Conservation (phyloP, 805 yeast species). For the Debaryomyces maramus region DNA sequence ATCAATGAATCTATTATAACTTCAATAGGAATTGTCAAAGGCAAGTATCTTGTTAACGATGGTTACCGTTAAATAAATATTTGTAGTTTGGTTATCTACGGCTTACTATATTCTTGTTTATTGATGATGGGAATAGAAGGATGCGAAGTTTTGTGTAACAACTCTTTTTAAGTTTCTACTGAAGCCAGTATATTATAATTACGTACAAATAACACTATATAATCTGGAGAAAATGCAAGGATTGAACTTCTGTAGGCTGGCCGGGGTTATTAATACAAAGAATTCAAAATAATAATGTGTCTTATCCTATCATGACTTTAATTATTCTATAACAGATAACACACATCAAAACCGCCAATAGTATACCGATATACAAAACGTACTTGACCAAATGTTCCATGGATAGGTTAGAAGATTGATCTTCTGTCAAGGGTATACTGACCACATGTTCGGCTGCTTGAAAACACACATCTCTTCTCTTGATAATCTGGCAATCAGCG, state of each 20-base stretch:
- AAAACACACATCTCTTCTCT: conserved; percentile 38
- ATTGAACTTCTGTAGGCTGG: too few species aligned
- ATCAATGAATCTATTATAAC: not conserved
- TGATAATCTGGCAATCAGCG: conserved; percentile 33
- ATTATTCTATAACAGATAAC: conserved; percentile 30
- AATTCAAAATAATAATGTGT: too few species aligned
- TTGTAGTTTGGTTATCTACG: not conserved
- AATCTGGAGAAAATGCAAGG: too few species aligned
- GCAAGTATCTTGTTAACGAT: not conserved
- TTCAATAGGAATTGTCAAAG: not conserved
- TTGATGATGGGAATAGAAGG: not conserved
- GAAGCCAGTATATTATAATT: too few species aligned
- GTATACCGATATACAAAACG: conserved; percentile 20
- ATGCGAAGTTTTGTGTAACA: not conserved
- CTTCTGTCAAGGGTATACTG: conserved; percentile 41
- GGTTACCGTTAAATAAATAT: not conserved
- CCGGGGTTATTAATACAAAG: too few species aligned
- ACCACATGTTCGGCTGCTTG: conserved; percentile 45
- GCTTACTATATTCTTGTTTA: not conserved
- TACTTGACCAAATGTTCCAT: conserved; percentile 25
- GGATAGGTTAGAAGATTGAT: conserved; percentile 22
- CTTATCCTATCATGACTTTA: conserved; percentile 16
- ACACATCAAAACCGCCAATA: conserved; percentile 24
- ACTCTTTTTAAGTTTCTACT: too few species aligned
- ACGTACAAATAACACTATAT: not conserved